Evolutionary conservation across 2,329 filamentous ascomycete species (phyloP).

Genomic region (Ustulina deusta): DNA sequence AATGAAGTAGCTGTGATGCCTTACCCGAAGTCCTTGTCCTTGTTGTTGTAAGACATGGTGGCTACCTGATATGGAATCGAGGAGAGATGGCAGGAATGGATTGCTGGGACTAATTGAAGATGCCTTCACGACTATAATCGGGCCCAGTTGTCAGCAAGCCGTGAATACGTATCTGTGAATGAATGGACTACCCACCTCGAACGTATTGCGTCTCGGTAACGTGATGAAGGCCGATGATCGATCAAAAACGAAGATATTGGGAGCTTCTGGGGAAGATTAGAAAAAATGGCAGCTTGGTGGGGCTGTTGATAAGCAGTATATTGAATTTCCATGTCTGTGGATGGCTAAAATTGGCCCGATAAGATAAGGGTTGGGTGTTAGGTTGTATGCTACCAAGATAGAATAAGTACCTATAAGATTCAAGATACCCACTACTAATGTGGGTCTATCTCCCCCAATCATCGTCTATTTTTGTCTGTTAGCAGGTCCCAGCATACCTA

Average conservation of each 20-base stretch:
- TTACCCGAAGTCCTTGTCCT: constrained; percentile 87
- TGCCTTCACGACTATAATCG: constrained; percentile 86
- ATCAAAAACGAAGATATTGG: constrained; percentile 24
- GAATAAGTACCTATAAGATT: background rate
- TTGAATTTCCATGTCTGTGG: constrained; percentile 36
- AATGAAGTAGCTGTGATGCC: background rate
- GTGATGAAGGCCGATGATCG: constrained; percentile 63
- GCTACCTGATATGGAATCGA: constrained; percentile 50
- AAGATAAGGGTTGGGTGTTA: constrained; percentile 41
- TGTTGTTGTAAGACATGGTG: constrained; percentile 96
- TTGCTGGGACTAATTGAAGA: constrained; percentile 38
- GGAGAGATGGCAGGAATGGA: constrained; percentile 20
- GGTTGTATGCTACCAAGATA: constrained; percentile 8
- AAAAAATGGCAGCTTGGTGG: constrained; percentile 37
- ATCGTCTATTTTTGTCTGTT: no score
- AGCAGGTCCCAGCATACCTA: no score
- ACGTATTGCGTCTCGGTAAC: constrained; percentile 73
- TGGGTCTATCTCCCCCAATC: constrained; percentile 12
- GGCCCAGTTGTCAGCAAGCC: constrained; percentile 40
- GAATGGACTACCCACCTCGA: constrained; percentile 38
- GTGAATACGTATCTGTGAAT: background rate
- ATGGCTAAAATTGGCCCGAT: constrained; percentile 34
- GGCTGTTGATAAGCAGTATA: constrained; percentile 15
- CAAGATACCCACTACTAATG: background rate
- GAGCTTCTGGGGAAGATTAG: constrained; percentile 29